Conservation (phyloP, 2,329 filamentous ascomycete genomes). For the Trichoderma cornu-damae region DNA sequence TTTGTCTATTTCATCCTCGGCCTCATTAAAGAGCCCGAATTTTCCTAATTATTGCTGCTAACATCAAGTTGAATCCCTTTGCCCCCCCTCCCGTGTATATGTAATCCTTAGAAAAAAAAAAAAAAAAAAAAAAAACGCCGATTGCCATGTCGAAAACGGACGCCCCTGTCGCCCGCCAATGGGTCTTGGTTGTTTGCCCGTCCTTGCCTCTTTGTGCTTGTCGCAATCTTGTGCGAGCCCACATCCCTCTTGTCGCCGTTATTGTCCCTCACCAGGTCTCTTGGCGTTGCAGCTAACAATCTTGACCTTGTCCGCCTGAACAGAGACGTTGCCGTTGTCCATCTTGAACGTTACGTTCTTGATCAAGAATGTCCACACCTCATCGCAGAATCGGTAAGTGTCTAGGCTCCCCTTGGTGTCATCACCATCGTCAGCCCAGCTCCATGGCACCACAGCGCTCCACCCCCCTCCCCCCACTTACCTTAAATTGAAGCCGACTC, state of each 20-base stretch:
- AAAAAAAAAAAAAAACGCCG: too few relatives aligned
- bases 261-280: constrained; percentile 43
- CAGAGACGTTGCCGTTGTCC: constrained; percentile 67
- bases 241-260: neutral
- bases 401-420: constrained; percentile 82
- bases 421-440: neutral
- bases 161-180: neutral
- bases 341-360: constrained; percentile 99
- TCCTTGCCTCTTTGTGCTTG: neutral
- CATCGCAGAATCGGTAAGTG: constrained; percentile 98
- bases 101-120: constrained; percentile 3
- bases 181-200: neutral
- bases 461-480: constrained; percentile 36
- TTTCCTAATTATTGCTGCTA: neutral
- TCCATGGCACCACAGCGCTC: neutral
- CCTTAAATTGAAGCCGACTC: constrained; percentile 89
- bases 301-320: constrained; percentile 89
- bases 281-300: constrained; percentile 98
- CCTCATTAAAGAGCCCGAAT: neutral
- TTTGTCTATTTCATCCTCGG: constrained; percentile 1
- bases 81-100: constrained; percentile 1
- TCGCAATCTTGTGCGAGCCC: neutral
- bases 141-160: constrained; percentile 18
- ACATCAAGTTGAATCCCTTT: neutral
- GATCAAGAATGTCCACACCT: constrained; percentile 99